Conservation (phyloP, 1,139 yeast genomes). For the Candida sojae region DNA sequence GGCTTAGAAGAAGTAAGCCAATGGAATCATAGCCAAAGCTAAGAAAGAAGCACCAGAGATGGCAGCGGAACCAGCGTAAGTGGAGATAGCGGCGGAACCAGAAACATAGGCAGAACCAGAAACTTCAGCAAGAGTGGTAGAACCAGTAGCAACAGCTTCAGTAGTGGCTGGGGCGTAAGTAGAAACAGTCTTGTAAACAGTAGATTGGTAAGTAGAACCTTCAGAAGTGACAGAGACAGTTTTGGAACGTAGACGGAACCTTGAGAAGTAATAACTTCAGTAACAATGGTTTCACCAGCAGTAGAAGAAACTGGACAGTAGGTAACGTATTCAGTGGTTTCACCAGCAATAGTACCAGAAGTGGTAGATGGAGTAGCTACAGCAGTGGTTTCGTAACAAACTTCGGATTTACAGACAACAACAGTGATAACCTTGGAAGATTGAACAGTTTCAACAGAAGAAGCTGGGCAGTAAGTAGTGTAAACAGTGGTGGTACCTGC, state of each 20-base stretch:
- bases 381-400: constrained; percentile 29
- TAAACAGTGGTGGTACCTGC: constrained; percentile 12
- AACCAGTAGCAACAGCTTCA: constrained; percentile 12
- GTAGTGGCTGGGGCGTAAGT: constrained; percentile 24
- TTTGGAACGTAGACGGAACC: constrained; percentile 18
- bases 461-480: constrained; percentile 22
- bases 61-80: constrained; percentile 26
- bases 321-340: constrained; percentile 34
- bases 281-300: background rate
- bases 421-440: constrained; percentile 29
- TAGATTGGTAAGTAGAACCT: constrained; percentile 26
- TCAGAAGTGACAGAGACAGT: constrained; percentile 49
- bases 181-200: constrained; percentile 30
- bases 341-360: constrained; percentile 24
- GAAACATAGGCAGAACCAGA: constrained; percentile 27
- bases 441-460: constrained; percentile 22
- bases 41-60: constrained; percentile 25
- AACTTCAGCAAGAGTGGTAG: constrained; percentile 15
- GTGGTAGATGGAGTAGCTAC: constrained; percentile 28
- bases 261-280: constrained; percentile 14
- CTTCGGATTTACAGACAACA: constrained; percentile 46
- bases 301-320: constrained; percentile 28
- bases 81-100: constrained; percentile 24
- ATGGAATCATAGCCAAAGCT: constrained; percentile 28
- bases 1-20: constrained; percentile 24